A percentile compares a stretch with the other conserved stretches of the same genome.
phyloP scores from a whole-genome alignment of 345 rosid species.

The Euphorbia pulcherrima region DNA sequence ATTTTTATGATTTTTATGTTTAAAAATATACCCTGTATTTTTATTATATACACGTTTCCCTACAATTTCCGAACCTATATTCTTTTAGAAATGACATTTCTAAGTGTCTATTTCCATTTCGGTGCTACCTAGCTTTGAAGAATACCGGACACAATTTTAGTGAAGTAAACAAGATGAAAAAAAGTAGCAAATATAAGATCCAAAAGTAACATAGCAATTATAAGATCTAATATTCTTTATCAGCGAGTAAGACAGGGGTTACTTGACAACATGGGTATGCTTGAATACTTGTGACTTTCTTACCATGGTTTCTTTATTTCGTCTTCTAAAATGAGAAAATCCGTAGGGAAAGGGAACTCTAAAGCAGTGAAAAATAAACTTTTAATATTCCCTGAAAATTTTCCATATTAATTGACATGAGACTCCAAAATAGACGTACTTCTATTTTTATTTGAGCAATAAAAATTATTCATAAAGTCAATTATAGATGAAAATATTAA shows the following conservation, averaged over 20 bases:
- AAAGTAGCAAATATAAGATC: background rate
- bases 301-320: background rate
- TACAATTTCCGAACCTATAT: too few species aligned
- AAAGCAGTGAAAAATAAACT: background rate
- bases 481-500: background rate
- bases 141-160: background rate
- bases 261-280: background rate
- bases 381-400: background rate
- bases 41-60: too few species aligned
- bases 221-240: background rate
- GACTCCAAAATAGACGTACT: background rate
- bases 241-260: background rate
- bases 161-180: background rate
- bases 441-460: background rate
- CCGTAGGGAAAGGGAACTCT: background rate
- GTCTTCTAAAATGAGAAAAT: constrained; percentile 2
- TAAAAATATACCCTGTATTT: too few species aligned
- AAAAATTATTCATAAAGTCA: background rate
- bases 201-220: background rate
- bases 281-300: background rate
- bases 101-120: too few species aligned
- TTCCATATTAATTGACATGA: background rate
- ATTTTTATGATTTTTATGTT: too few species aligned
- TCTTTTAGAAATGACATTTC: too few species aligned
- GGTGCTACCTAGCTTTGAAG: too few species aligned